phyloP scores from a whole-genome alignment of 345 rosid species.

The Mallotus nudiflorus region DNA sequence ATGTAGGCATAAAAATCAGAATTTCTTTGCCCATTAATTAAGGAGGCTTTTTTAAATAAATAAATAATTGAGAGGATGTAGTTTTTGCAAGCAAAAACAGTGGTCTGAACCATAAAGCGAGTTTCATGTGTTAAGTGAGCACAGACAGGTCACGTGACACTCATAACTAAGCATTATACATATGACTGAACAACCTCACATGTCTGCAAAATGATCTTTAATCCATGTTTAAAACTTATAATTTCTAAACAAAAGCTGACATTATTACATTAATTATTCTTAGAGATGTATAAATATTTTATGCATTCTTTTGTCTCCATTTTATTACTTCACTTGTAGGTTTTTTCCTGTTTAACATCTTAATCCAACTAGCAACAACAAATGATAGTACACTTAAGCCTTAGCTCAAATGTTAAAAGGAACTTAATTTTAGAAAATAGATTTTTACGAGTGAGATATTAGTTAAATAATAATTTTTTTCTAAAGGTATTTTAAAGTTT shows the following conservation, averaged over 20 bases:
- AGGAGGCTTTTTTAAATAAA: background rate
- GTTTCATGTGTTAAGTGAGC: background rate
- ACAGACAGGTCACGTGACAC: constrained; percentile 16
- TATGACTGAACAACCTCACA: background rate
- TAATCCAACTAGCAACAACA: too few relatives aligned
- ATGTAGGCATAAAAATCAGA: background rate
- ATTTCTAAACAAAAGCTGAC: background rate
- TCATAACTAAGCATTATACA: background rate
- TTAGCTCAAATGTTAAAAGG: too few relatives aligned
- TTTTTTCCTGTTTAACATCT: too few relatives aligned
- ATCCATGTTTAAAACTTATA: background rate
- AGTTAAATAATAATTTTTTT: too few relatives aligned
- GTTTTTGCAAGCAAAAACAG: background rate
- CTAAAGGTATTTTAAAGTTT: too few relatives aligned
- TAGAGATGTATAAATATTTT: too few relatives aligned
- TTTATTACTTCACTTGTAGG: background rate
- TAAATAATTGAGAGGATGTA: background rate
- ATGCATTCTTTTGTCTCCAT: background rate
- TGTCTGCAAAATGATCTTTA: background rate
- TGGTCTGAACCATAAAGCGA: background rate
- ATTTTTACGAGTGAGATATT: too few relatives aligned
- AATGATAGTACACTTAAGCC: too few relatives aligned
- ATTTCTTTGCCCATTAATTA: background rate
- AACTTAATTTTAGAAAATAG: background rate
- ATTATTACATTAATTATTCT: too few relatives aligned